Evolutionary conservation across 2,329 filamentous ascomycete genomes (phyloP), one percentile per base, ranked within the genome.

Genomic region (Microdochium trichocladiopsis): DNA sequence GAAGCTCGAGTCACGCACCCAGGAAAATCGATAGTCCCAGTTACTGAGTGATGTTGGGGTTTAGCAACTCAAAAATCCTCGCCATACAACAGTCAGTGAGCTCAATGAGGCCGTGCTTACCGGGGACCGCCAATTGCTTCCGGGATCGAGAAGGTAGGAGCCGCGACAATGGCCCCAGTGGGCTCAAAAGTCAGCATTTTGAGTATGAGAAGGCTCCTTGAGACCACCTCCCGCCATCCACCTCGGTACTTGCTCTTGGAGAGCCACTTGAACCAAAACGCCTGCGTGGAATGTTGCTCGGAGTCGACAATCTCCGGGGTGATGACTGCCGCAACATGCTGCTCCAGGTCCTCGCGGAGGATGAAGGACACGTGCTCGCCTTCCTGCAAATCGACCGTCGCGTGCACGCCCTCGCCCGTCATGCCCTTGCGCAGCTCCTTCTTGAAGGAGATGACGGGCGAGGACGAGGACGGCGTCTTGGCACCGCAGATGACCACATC

Each of bases 101-200:
- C n/a, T n/a, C n/a, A n/a, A n/a, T n/a, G n/a, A n/a, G n/a, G n/a
- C n/a, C n/a, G 14, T 3, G 50, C 63, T 58, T 58, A 75, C 72
- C 75, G 66, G 11, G 72, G 70, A 14, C 87, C 87, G 18, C 86
- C 87, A 37, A 90, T 79, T 50, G 86, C 84, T 64, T 91, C 87
- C 0, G 87, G 87, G 1, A 91, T 77, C 0, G 87, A 90, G 61
- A 91, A 92, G 0, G 87, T 91, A 0, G 88, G 87, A 1, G 87
- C 79, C 1, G 87, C 88, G 31, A 90, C 77, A 50, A 91, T 90
- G 9, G 87, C 88, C 2, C 88, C 87, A 0, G 87, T 91, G 0
- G 87, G 87, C 61, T 91, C 87, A 59, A 85, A 91, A 0, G 87
- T 90, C 59, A 91, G 74, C 68, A 91, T 75, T 67, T 91, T 91